These are phyloP conservation scores for Fragosphaeria purpurea DNA, from an alignment of 2,329 filamentous ascomycete species.

Conservation along the genomic window DNA sequence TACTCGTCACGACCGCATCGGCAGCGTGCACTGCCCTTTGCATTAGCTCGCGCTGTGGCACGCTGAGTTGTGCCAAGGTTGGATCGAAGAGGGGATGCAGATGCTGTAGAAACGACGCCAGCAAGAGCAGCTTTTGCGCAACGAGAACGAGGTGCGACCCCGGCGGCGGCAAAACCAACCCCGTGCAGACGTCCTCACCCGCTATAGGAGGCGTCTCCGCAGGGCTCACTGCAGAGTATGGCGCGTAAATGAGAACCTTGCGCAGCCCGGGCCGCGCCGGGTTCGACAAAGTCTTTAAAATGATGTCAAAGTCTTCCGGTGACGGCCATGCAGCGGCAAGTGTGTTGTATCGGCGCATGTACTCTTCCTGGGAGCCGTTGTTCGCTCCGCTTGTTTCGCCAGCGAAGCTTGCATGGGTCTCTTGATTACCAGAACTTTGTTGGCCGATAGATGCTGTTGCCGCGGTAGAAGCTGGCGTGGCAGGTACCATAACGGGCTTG, in stretches of 20 bases:
- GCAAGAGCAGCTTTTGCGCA: slow-evolving; percentile 22
- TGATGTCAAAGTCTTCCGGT: not conserved
- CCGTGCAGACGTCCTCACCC: not conserved
- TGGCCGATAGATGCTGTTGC: not conserved
- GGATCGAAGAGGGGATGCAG: slow-evolving; percentile 8
- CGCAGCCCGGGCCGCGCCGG: not conserved
- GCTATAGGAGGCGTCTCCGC: slow-evolving; percentile 2
- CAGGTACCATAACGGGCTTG: too few species aligned
- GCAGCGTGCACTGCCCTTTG: slow-evolving; percentile 3
- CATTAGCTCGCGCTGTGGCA: slow-evolving; percentile 4
- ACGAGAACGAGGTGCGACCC: slow-evolving; percentile 22
- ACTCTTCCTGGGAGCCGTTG: not conserved
- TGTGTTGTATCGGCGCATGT: slow-evolving; percentile 3
- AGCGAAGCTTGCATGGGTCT: too few species aligned
- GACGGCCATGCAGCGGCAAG: slow-evolving; percentile 6
- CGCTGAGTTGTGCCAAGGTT: not conserved
- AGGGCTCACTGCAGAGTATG: not conserved
- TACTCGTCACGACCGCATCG: slow-evolving; percentile 28
- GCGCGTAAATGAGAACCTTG: slow-evolving; percentile 3
- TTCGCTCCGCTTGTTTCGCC: not conserved
- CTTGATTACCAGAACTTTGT: too few species aligned
- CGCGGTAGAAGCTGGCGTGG: not conserved
- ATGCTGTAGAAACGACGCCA: slow-evolving; percentile 23
- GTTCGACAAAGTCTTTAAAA: not conserved
- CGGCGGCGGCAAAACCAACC: slow-evolving; percentile 2